Base-by-base conservation (phyloP, 371 early-diverging fungal species). In the Rhizomucor pusillus region DNA sequence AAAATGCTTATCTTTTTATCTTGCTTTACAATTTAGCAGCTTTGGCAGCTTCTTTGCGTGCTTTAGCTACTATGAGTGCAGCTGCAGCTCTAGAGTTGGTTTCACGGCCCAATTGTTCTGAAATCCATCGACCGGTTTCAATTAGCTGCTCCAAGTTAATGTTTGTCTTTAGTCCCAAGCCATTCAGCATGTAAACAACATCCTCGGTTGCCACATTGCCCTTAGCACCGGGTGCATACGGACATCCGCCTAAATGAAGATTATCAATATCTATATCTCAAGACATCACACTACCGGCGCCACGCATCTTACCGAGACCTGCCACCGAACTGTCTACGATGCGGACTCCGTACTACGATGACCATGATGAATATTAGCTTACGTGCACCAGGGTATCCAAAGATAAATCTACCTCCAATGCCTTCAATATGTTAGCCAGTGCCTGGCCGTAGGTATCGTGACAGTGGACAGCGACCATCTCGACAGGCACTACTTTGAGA, bases 391-490 rank as follows among this genome's bases (percentile, higher is more conserved):
- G 2, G 7, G 13, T 20, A 36, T 44, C n/a, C 19, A 29, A 43
- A 16, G 14, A 43, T 35, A 37, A 11, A 37, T 37, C 36, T 66
- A 84, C 85, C 63, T 91, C 84, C 5, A 94, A 60, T 0, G 97
- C 87, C 22, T 86, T 86, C 14, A 84, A 73, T 50, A 97, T 96
- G 59, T 98, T 98, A 34, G 92, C 97, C 37, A 98, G 73, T 0
- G 97, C 98, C 68, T 95, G 96, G 6, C 98, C 98, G 70, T 96
- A 98, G 9, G 98, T 98, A 69, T 98, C 97, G 59, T 98, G 98
- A 62, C 93, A 95, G 59, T 98, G 98, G 5, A 95, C 91, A 10
- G 96, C 97, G 35, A 97, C 68, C 20, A 85, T 79, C 25, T 89
- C 79, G 1, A 85, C 65, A 4, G 95, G 92, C 1, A 97, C 85